Percentiles rank a stretch among this genome's conserved stretches.
These are phyloP conservation scores for Phaffomyces opuntiae DNA, from an alignment of 805 yeast genomes.

Conservation along the genomic window DNA sequence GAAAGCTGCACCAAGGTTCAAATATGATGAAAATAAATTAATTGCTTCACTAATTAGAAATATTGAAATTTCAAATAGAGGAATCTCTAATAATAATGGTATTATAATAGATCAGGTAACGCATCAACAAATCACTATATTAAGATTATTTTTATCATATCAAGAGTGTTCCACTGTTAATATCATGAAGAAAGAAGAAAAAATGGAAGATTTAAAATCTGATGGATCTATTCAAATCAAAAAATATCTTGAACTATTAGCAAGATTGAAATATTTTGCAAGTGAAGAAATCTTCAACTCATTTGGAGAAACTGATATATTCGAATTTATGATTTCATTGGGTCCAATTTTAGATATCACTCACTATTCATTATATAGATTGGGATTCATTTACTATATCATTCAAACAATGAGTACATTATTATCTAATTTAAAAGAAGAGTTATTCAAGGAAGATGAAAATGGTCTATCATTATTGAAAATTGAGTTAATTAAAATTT, in stretches of 20 bases:
- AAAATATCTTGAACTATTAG: slow-evolving; percentile 20
- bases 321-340: slow-evolving; percentile 43
- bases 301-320: slow-evolving; percentile 40
- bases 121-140: slow-evolving; percentile 50
- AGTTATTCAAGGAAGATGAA: slow-evolving; percentile 16
- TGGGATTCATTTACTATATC: slow-evolving; percentile 47
- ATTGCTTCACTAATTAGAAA: slow-evolving; percentile 55
- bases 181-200: slow-evolving; percentile 29
- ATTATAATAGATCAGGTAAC: slow-evolving; percentile 51
- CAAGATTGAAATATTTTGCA: slow-evolving; percentile 29
- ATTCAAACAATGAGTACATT: slow-evolving; percentile 35
- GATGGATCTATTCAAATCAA: not conserved
- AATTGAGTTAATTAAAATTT: slow-evolving; percentile 23
- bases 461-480: slow-evolving; percentile 28
- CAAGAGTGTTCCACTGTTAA: not conserved
- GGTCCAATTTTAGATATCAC: slow-evolving; percentile 42
- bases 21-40: slow-evolving; percentile 23
- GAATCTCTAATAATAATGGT: slow-evolving; percentile 31
- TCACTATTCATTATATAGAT: slow-evolving; percentile 37
- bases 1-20: slow-evolving; percentile 24
- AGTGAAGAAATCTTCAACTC: slow-evolving; percentile 28
- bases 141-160: slow-evolving; percentile 29
- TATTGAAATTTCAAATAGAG: slow-evolving; percentile 59
- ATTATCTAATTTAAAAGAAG: slow-evolving; percentile 19
- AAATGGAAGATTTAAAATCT: not conserved